These are phyloP conservation scores for Salix arbutifolia DNA, from an alignment of 345 rosid genomes.

Conservation along the genomic window DNA sequence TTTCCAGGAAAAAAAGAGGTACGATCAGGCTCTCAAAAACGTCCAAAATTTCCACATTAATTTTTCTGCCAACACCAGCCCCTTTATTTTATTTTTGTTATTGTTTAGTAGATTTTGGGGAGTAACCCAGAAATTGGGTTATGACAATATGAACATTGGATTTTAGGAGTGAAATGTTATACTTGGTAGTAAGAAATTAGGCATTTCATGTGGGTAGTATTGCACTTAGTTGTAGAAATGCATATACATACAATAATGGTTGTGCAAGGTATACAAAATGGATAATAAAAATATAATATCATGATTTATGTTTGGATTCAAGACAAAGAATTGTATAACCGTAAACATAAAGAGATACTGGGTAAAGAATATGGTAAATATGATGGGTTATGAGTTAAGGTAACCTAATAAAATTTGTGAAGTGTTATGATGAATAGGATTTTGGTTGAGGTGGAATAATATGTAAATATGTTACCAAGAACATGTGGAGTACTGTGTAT, in stretches of 20 bases:
- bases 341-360: not conserved
- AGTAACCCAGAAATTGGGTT: too few relatives aligned
- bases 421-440: too few relatives aligned
- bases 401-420: not conserved
- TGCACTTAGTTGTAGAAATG: fast-evolving
- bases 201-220: not conserved
- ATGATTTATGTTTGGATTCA: not conserved
- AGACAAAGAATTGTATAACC: not conserved
- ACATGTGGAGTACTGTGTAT: too few relatives aligned
- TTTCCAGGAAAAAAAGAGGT: too few relatives aligned
- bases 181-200: not conserved
- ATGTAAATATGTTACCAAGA: too few relatives aligned
- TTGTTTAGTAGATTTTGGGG: too few relatives aligned
- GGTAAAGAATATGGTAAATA: not conserved
- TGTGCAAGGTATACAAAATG: not conserved
- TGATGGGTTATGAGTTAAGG: not conserved
- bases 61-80: too few relatives aligned
- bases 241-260: not conserved
- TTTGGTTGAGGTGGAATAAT: too few relatives aligned
- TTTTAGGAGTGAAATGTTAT: not conserved
- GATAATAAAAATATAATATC: not conserved
- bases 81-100: too few relatives aligned
- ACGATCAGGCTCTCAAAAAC: too few relatives aligned
- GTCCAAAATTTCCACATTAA: too few relatives aligned
- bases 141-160: not conserved